Evolutionary conservation across 2,329 filamentous ascomycete genomes (phyloP).

Genomic region (Boeremia exigua): DNA sequence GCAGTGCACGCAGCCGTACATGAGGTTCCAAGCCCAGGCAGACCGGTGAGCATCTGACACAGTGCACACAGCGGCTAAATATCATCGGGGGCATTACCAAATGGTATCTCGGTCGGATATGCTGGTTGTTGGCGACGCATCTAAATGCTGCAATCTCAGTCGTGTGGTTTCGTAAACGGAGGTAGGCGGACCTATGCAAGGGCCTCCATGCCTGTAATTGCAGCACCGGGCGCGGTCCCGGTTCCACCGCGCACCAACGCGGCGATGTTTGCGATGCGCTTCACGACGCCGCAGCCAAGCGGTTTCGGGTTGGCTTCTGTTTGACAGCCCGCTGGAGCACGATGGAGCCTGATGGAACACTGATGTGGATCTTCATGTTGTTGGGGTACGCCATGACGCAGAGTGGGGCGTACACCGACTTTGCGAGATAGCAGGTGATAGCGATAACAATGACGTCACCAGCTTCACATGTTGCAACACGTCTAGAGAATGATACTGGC

Average conservation of each 20-base stretch:
- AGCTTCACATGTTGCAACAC: neutral
- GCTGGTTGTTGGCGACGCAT: neutral
- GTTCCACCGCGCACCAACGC: neutral
- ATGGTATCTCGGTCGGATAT: neutral
- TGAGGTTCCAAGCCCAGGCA: too few species aligned
- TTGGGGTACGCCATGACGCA: slow-evolving; percentile 14
- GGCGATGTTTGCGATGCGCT: slow-evolving; percentile 12
- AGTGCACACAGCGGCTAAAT: too few species aligned
- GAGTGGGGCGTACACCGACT: slow-evolving; percentile 7
- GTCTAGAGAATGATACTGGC: neutral
- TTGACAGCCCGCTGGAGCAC: slow-evolving; percentile 4
- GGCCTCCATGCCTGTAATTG: neutral
- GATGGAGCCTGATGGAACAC: slow-evolving; percentile 1
- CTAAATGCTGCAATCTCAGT: neutral
- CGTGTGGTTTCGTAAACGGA: slow-evolving; percentile 1
- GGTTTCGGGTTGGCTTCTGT: slow-evolving; percentile 14
- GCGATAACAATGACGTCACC: slow-evolving; percentile 14
- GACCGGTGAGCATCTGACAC: too few species aligned
- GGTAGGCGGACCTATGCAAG: slow-evolving; percentile 1
- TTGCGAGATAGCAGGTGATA: slow-evolving; percentile 2
- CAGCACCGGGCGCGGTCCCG: neutral
- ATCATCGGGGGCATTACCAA: too few species aligned
- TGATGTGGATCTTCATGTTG: slow-evolving; percentile 3
- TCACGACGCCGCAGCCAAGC: slow-evolving; percentile 17
- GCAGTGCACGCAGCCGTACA: too few species aligned